Percentiles rank a stretch among this genome's conserved stretches.
phyloP scores from a whole-genome alignment of 2,329 filamentous ascomycete genomes.

The Xylariales sp. region DNA sequence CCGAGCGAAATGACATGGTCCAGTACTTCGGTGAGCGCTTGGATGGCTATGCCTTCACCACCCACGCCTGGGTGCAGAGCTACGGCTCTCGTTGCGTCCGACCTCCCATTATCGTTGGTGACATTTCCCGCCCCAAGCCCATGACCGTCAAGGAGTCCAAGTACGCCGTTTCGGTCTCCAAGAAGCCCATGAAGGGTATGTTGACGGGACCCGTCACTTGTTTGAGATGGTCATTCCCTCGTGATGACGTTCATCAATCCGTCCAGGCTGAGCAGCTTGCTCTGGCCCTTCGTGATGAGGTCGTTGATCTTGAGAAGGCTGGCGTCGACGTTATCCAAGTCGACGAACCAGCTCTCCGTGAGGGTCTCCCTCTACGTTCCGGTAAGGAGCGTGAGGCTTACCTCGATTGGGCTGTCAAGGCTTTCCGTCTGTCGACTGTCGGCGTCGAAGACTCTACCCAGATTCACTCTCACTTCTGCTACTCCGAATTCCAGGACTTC shows the following conservation, averaged over 20 bases:
- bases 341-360: constrained; percentile 97
- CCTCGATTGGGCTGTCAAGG: constrained; percentile 94
- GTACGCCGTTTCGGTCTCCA: constrained; percentile 92
- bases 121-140: constrained; percentile 91
- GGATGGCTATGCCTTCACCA: constrained; percentile 97
- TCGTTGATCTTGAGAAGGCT: constrained; percentile 90
- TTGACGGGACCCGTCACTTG: constrained; percentile 98
- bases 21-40: constrained; percentile 99
- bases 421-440: constrained; percentile 92
- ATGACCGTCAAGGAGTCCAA: constrained; percentile 99
- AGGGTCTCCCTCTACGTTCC: constrained; percentile 93
- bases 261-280: constrained; percentile 98
- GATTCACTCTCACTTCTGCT: constrained; percentile 99
- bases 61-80: constrained; percentile 96
- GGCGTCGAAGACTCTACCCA: constrained; percentile 94
- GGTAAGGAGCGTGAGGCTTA: constrained; percentile 96
- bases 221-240: constrained; percentile 98
- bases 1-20: constrained; percentile 99
- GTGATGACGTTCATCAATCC: constrained; percentile 98
- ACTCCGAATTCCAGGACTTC: constrained; percentile 99
- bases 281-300: constrained; percentile 96
- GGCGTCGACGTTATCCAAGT: constrained; percentile 98
- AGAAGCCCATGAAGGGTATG: constrained; percentile 99
- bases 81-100: constrained; percentile 98
- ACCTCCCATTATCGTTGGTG: constrained; percentile 96